These are phyloP conservation scores for Durotheca rogersii DNA, from an alignment of 495 filamentous ascomycete species.

Conservation along the genomic window DNA sequence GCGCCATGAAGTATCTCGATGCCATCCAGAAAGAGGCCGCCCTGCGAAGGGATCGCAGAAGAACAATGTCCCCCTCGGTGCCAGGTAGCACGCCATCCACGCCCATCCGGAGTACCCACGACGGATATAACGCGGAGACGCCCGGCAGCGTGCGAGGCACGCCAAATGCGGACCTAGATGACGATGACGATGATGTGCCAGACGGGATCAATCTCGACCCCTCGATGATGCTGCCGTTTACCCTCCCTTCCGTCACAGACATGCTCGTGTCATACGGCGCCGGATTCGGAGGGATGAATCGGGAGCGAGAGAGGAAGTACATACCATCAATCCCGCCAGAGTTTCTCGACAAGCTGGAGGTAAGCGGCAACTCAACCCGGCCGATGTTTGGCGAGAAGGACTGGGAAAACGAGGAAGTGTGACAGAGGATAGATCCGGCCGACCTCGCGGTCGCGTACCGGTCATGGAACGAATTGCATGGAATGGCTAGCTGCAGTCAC, in stretches of 20 bases:
- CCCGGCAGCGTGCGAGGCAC: slow-evolving; percentile 34
- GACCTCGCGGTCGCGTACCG: slow-evolving; percentile 13
- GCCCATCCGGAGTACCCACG: slow-evolving; percentile 38
- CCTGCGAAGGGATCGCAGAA: slow-evolving; percentile 54
- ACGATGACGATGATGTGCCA: slow-evolving; percentile 63
- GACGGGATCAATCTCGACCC: slow-evolving; percentile 81
- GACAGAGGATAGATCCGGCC: too few species aligned
- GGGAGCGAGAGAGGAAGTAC: slow-evolving; percentile 89
- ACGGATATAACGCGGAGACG: slow-evolving; percentile 38
- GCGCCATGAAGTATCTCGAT: slow-evolving; percentile 80
- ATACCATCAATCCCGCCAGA: slow-evolving; percentile 95
- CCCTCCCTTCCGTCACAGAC: slow-evolving; percentile 90
- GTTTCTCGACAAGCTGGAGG: slow-evolving; percentile 86
- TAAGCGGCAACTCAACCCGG: slow-evolving; percentile 40
- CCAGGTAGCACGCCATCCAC: slow-evolving; percentile 43
- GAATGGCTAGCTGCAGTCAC: slow-evolving; percentile 6
- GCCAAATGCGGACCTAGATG: slow-evolving; percentile 41
- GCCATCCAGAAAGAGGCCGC: slow-evolving; percentile 72
- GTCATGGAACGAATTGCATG: slow-evolving; percentile 12
- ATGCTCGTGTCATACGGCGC: slow-evolving; percentile 96
- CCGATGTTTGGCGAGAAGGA: slow-evolving; percentile 50
- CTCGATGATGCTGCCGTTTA: slow-evolving; percentile 90
- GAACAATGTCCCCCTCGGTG: slow-evolving; percentile 40
- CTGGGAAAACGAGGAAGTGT: slow-evolving; percentile 54
- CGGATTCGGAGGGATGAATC: slow-evolving; percentile 88